A percentile compares a stretch with the other conserved stretches of the same genome.
Conservation (phyloP, 1,139 yeast species). For the Pneumocystis canis region DNA sequence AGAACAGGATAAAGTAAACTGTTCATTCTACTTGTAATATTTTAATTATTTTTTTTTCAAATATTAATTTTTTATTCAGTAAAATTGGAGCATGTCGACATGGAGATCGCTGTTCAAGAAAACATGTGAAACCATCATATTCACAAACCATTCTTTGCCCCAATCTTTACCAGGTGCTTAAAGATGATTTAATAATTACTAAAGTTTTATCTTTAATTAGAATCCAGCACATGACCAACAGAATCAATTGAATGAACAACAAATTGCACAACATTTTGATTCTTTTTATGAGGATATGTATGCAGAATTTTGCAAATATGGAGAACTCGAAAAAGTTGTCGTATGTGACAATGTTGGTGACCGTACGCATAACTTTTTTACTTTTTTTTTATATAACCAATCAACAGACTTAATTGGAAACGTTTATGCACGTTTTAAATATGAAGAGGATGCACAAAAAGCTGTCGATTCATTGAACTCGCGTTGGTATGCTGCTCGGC, state of each 20-base stretch:
- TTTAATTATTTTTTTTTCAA: constrained; percentile 7
- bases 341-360: constrained; percentile 76
- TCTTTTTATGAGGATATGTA: constrained; percentile 62
- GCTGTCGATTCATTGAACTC: constrained; percentile 52
- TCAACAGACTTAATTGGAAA: constrained; percentile 50
- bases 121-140: constrained; percentile 54
- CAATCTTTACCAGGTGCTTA: constrained; percentile 39
- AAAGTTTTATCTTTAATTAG: constrained; percentile 1
- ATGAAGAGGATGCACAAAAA: constrained; percentile 42
- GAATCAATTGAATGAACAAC: constrained; percentile 23
- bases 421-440: constrained; percentile 52
- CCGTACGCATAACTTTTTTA: constrained; percentile 24
- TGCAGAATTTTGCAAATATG: constrained; percentile 44
- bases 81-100: constrained; percentile 91
- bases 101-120: constrained; percentile 74
- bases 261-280: constrained; percentile 42
- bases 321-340: constrained; percentile 49
- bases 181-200: too few species aligned
- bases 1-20: constrained; percentile 30
- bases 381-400: neutral
- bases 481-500: constrained; percentile 70
- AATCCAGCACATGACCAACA: constrained; percentile 35
- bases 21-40: neutral
- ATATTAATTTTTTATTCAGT: constrained; percentile 44
- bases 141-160: constrained; percentile 56